These are phyloP conservation scores for Spirogloea muscicola DNA, from an alignment of 139 green algal species.

Conservation along the genomic window DNA sequence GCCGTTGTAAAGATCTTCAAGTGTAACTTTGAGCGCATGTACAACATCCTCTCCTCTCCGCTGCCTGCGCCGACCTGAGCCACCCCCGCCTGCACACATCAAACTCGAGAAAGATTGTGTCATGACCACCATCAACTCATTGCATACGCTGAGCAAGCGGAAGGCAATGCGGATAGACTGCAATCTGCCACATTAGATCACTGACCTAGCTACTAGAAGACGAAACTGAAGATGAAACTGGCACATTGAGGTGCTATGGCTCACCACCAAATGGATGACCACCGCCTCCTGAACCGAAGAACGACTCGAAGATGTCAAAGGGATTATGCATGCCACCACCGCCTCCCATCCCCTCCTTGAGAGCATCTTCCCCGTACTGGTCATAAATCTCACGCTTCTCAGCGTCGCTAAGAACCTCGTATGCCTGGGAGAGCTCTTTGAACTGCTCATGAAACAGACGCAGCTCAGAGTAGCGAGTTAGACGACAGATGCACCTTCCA, in stretches of 20 bases:
- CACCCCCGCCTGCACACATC: no score
- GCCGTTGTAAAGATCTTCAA: constrained; percentile 92
- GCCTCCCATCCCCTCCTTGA: constrained; percentile 90
- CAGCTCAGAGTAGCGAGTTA: no score
- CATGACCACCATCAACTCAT: no score
- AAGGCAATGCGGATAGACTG: no score
- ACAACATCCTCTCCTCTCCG: constrained; percentile 89
- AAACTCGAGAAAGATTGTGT: no score
- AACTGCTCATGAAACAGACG: no score
- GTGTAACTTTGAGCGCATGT: constrained; percentile 81
- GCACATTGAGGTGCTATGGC: no score
- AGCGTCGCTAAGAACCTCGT: constrained; percentile 89
- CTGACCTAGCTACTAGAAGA: no score
- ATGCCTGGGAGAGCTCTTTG: constrained; percentile 97
- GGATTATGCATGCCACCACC: constrained; percentile 67
- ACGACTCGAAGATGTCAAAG: constrained; percentile 93
- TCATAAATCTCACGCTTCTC: constrained; percentile 98
- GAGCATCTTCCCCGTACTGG: constrained; percentile 97
- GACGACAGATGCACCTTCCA: no score
- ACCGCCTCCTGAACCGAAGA: constrained; percentile 71
- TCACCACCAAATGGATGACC: constrained; percentile 31
- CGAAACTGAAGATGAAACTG: no score
- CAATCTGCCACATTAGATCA: no score
- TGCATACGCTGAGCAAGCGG: no score
- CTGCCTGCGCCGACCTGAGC: constrained; percentile 26